Conservation (phyloP, 805 yeast genomes). For the Wickerhamomyces xylosicus region DNA sequence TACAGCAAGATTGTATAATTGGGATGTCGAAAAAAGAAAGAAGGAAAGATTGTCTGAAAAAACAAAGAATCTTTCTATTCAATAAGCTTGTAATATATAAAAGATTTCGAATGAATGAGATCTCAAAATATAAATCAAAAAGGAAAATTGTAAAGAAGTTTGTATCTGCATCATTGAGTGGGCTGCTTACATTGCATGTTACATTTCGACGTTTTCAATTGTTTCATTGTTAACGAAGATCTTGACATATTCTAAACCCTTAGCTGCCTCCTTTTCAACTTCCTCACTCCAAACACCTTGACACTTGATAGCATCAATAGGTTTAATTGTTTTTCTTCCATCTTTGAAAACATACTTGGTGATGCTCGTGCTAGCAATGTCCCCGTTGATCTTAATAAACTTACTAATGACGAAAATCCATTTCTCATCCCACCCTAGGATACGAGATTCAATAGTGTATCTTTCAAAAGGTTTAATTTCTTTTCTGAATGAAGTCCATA, state of each 20-base stretch:
- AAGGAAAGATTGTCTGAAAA: slow-evolving; percentile 32
- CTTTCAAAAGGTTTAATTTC: slow-evolving; percentile 62
- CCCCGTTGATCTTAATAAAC: slow-evolving; percentile 35
- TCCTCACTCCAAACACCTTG: slow-evolving; percentile 48
- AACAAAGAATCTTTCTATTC: slow-evolving; percentile 22
- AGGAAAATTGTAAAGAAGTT: too few species aligned
- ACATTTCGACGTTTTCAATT: slow-evolving; percentile 20
- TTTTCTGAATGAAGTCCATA: slow-evolving; percentile 53
- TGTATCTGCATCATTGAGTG: too few species aligned
- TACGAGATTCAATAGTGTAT: slow-evolving; percentile 45
- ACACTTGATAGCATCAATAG: slow-evolving; percentile 43
- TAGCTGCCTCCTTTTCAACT: slow-evolving; percentile 29
- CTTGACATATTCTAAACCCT: slow-evolving; percentile 30
- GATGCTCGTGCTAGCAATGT: slow-evolving; percentile 45
- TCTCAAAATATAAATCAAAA: too few species aligned
- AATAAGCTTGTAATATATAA: slow-evolving; percentile 3
- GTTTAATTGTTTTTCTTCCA: slow-evolving; percentile 66
- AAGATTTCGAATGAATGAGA: too few species aligned
- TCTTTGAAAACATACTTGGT: slow-evolving; percentile 78
- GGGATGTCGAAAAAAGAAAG: slow-evolving; percentile 74
- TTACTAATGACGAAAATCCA: slow-evolving; percentile 70
- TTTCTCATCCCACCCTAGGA: slow-evolving; percentile 79
- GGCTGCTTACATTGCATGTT: too few species aligned
- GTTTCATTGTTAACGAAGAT: slow-evolving; percentile 27
- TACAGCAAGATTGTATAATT: slow-evolving; percentile 83